Evolutionary conservation across 768 basidiomycete genomes (phyloP).

Genomic region (Lactarius pseudohatsudake): DNA sequence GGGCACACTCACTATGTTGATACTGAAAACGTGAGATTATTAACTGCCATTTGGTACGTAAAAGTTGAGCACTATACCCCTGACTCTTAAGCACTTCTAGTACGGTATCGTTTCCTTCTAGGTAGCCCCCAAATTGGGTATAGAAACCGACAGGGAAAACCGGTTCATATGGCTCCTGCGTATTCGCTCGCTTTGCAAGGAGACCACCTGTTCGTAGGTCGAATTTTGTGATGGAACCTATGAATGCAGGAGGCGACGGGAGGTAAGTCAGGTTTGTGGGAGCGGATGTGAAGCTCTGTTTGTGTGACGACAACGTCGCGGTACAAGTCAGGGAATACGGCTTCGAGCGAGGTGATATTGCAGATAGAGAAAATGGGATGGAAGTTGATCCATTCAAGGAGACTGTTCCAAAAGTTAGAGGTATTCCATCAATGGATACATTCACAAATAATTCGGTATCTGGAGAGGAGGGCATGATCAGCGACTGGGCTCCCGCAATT

Average conservation of each 20-base stretch:
- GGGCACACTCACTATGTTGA: conserved; percentile 37
- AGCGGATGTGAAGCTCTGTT: conserved; percentile 37
- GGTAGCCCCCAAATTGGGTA: conserved; percentile 54
- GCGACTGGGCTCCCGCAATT: conserved; percentile 39
- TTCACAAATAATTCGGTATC: conserved; percentile 33
- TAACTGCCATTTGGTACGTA: conserved; percentile 18
- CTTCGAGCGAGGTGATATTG: conserved; percentile 34
- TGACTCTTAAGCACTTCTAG: conserved; percentile 58
- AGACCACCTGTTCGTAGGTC: conserved; percentile 48
- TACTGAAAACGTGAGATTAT: conserved; percentile 33
- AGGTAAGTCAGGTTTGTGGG: conserved; percentile 43
- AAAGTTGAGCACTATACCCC: conserved; percentile 39
- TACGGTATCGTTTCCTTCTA: conserved; percentile 51
- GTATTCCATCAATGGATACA: conserved; percentile 34
- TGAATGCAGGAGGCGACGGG: conserved; percentile 36
- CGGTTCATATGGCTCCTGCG: conserved; percentile 35
- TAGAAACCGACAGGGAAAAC: conserved; percentile 76
- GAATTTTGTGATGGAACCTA: conserved; percentile 46
- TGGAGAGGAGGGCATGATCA: conserved; percentile 30
- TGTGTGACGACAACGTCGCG: conserved; percentile 31
- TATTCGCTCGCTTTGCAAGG: conserved; percentile 39
- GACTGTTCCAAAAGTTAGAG: conserved; percentile 34
- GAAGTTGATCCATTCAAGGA: conserved; percentile 43
- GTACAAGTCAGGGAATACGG: conserved; percentile 39
- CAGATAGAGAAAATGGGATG: conserved; percentile 37